Conservation (phyloP, 2,329 filamentous ascomycete species). For the Graphilbum fragrans region DNA sequence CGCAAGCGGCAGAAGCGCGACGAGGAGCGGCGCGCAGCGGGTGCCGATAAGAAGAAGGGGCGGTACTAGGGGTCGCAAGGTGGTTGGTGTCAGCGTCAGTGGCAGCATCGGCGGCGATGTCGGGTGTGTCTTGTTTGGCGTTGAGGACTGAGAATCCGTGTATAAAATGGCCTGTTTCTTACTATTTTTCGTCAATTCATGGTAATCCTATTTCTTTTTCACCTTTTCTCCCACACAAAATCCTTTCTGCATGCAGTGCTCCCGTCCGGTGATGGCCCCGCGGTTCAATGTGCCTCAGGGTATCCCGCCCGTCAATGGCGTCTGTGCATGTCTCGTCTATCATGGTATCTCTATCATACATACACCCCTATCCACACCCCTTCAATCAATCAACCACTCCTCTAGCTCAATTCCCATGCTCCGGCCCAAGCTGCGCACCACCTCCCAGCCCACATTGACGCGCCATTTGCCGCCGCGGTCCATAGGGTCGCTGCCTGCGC, state of each 20-base stretch:
- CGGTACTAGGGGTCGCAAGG: conserved; percentile 30
- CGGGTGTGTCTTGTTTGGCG: too few relatives aligned
- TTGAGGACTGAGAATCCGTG: too few relatives aligned
- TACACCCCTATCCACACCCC: not conserved
- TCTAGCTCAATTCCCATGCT: conserved; percentile 68
- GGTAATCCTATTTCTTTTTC: not conserved
- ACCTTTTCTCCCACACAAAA: too few relatives aligned
- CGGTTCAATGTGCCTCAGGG: too few relatives aligned
- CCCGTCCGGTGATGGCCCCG: too few relatives aligned
- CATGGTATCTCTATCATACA: too few relatives aligned
- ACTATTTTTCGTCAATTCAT: not conserved
- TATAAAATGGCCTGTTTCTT: too few relatives aligned
- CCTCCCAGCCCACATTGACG: conserved; percentile 70
- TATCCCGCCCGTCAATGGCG: too few relatives aligned
- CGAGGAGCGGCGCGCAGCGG: conserved; percentile 51
- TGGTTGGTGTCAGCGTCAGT: too few relatives aligned
- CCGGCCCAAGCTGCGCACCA: conserved; percentile 56
- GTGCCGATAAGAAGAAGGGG: conserved; percentile 43
- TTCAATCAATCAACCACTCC: conserved; percentile 59
- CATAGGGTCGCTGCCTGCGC: conserved; percentile 43
- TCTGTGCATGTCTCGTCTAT: not conserved
- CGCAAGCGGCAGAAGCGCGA: conserved; percentile 84
- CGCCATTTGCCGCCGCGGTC: conserved; percentile 64
- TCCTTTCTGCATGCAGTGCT: too few relatives aligned
- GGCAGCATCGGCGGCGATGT: too few relatives aligned